Evolutionary conservation across 2,329 filamentous ascomycete genomes (phyloP).

Genomic region (Colletotrichum phormii): DNA sequence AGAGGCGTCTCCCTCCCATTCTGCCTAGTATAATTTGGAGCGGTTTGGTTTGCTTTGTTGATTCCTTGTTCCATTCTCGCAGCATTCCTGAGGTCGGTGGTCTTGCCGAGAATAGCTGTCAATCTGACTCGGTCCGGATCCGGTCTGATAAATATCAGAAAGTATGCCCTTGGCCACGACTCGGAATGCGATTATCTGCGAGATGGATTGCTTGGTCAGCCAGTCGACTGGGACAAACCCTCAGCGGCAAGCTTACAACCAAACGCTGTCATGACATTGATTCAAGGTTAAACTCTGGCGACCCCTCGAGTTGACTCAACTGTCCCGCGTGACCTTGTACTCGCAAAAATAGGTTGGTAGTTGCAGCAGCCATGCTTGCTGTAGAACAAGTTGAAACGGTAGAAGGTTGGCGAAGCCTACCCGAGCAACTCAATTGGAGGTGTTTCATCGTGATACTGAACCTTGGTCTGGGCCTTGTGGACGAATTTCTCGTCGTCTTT

Average conservation of each 20-base stretch:
- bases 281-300: constrained; percentile 21
- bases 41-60: neutral
- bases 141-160: neutral
- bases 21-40: neutral
- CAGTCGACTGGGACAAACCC: neutral
- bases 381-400: constrained; percentile 28
- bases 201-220: constrained; percentile 4
- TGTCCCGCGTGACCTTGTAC: constrained; percentile 1
- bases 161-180: neutral
- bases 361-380: constrained; percentile 18
- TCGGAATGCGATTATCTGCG: constrained; percentile 10
- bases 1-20: neutral
- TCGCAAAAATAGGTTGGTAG: constrained; percentile 2
- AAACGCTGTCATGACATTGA: constrained; percentile 15
- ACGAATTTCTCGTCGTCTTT: neutral
- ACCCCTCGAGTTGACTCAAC: neutral
- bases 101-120: neutral
- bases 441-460: neutral
- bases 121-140: neutral
- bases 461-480: neutral
- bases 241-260: neutral
- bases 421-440: constrained; percentile 2
- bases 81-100: neutral
- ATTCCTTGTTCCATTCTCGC: neutral
- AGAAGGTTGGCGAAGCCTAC: constrained; percentile 22